These are phyloP conservation scores for Boletus rufocinnamomeus DNA, from an alignment of 768 basidiomycete genomes.

Conservation along the genomic window DNA sequence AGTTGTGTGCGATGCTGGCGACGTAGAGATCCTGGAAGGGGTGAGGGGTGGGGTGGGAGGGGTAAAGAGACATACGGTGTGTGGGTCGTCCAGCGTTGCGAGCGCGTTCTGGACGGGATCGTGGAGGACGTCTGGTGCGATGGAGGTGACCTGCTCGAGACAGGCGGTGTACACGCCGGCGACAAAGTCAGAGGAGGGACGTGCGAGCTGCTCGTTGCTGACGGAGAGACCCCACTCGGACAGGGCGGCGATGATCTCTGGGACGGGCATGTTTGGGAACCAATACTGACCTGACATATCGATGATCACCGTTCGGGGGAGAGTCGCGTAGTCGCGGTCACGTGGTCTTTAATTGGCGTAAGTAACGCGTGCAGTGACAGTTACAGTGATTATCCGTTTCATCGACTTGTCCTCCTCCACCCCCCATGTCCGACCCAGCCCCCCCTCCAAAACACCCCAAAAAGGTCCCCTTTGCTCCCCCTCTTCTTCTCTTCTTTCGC, in stretches of 20 bases:
- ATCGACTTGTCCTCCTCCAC: background rate
- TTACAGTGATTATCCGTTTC: slow-evolving; percentile 16
- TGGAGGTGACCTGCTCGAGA: slow-evolving; percentile 68
- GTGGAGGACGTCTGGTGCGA: slow-evolving; percentile 59
- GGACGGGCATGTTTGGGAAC: slow-evolving; percentile 66
- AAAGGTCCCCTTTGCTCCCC: slow-evolving; percentile 11
- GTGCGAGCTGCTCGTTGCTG: slow-evolving; percentile 64
- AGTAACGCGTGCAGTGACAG: slow-evolving; percentile 16
- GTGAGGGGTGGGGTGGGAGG: background rate
- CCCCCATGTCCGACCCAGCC: slow-evolving; percentile 9
- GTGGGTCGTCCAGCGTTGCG: slow-evolving; percentile 49
- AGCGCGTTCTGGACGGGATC: slow-evolving; percentile 60
- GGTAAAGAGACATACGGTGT: slow-evolving; percentile 46
- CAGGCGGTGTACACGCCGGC: slow-evolving; percentile 68
- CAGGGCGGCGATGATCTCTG: slow-evolving; percentile 66
- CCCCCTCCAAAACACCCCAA: background rate
- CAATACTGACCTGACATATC: slow-evolving; percentile 46
- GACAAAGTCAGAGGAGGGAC: slow-evolving; percentile 72
- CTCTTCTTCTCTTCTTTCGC: background rate
- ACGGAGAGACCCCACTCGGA: slow-evolving; percentile 69
- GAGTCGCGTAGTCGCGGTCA: slow-evolving; percentile 28
- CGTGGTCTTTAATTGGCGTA: slow-evolving; percentile 18
- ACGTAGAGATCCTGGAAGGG: slow-evolving; percentile 62
- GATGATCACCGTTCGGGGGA: background rate
- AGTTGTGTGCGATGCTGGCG: slow-evolving; percentile 57